Percentiles rank a stretch among this genome's conserved stretches.
phyloP scores from a whole-genome alignment of 352 stramenopile genomes.

The Phytophthora pluvialis region DNA sequence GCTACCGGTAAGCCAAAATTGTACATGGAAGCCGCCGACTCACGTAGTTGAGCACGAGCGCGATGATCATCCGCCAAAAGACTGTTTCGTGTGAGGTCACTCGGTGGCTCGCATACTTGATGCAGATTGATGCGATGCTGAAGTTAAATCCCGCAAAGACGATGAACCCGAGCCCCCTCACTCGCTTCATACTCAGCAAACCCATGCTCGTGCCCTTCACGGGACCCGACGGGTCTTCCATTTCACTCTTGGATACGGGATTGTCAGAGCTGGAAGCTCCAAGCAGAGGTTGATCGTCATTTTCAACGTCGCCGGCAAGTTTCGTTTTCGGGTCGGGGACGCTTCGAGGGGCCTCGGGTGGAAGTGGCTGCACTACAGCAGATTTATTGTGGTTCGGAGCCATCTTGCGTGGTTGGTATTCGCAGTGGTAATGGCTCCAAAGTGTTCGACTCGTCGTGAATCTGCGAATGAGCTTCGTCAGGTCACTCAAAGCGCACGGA shows the following conservation, averaged over 20 bases:
- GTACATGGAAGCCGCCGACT: slow-evolving; percentile 2
- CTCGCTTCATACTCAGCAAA: slow-evolving; percentile 32
- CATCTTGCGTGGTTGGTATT: slow-evolving; percentile 9
- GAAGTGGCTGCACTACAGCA: slow-evolving; percentile 21
- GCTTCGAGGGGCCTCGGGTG: slow-evolving; percentile 16
- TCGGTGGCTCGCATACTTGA: slow-evolving; percentile 63
- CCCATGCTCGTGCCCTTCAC: not conserved
- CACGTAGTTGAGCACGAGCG: slow-evolving; percentile 59
- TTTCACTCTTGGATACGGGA: slow-evolving; percentile 18
- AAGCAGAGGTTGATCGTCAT: slow-evolving; percentile 29
- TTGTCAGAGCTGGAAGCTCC: slow-evolving; percentile 14
- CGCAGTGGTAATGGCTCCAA: not conserved
- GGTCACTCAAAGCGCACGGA: not conserved
- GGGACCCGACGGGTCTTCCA: slow-evolving; percentile 1
- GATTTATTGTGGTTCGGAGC: slow-evolving; percentile 7
- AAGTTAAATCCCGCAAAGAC: slow-evolving; percentile 63
- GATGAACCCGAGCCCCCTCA: slow-evolving; percentile 52
- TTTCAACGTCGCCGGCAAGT: slow-evolving; percentile 18
- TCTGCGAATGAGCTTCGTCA: slow-evolving; percentile 14
- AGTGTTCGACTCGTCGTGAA: not conserved
- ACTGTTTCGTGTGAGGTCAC: slow-evolving; percentile 66
- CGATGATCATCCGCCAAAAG: slow-evolving; percentile 66
- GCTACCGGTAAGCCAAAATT: not conserved
- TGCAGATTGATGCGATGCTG: slow-evolving; percentile 66
- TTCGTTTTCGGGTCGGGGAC: slow-evolving; percentile 20